phyloP scores from a whole-genome alignment of 495 filamentous ascomycete genomes.

The Thozetella sp. region DNA sequence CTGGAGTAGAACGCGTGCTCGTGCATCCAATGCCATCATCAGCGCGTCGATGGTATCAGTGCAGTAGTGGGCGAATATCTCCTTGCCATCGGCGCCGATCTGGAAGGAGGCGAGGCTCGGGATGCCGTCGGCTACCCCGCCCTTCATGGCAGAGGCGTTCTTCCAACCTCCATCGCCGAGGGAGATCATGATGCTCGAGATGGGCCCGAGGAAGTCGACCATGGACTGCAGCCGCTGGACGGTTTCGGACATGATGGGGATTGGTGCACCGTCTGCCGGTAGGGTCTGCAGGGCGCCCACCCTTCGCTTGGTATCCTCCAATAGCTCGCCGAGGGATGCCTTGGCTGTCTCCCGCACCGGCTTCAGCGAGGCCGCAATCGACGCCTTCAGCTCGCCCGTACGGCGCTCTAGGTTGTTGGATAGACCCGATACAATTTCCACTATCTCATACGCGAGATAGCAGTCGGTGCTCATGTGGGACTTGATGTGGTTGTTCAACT shows the following conservation, averaged over 20 bases:
- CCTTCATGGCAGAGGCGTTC: conserved; percentile 39
- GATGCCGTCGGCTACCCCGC: conserved; percentile 61
- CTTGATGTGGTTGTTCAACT: conserved; percentile 88
- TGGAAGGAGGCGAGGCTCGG: conserved; percentile 79
- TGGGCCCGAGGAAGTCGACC: conserved; percentile 82
- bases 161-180: conserved; percentile 94
- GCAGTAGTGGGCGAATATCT: conserved; percentile 87
- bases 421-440: conserved; percentile 84
- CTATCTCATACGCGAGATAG: conserved; percentile 94
- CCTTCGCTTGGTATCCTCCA: conserved; percentile 82
- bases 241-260: conserved; percentile 78
- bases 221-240: conserved; percentile 87
- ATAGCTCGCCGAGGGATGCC: conserved; percentile 76
- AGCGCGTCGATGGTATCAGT: conserved; percentile 82
- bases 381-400: conserved; percentile 82
- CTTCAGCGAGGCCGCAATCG: conserved; percentile 81
- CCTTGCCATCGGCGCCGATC: conserved; percentile 84
- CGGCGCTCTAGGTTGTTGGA: conserved; percentile 77
- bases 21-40: conserved; percentile 75
- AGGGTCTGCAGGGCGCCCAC: conserved; percentile 63
- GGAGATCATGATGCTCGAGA: conserved; percentile 87
- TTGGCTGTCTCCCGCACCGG: conserved; percentile 93
- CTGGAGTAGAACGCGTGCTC: conserved; percentile 72
- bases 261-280: conserved; percentile 75
- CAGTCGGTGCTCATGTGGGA: conserved; percentile 88